Evolutionary conservation across 768 basidiomycete genomes (phyloP).

Genomic region (Mycena sanguinolenta): DNA sequence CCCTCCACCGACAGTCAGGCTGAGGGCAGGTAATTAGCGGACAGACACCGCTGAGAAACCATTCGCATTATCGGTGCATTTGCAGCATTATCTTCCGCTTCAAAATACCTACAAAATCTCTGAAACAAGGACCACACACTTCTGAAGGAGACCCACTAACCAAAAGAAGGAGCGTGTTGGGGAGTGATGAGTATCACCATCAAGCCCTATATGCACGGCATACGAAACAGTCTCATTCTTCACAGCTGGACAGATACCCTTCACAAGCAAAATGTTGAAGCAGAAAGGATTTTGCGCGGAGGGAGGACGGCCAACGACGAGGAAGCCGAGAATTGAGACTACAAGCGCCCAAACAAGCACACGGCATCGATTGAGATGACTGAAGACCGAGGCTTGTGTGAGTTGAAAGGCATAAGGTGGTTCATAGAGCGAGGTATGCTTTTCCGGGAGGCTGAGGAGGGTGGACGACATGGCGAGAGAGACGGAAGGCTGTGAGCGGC

Average conservation of each 20-base stretch:
- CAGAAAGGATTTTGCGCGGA: too few species aligned
- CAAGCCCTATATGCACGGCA: constrained; percentile 47
- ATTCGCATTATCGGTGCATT: constrained; percentile 46
- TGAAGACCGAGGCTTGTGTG: too few species aligned
- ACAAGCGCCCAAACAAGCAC: too few species aligned
- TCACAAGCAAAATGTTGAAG: too few species aligned
- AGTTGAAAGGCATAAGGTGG: too few species aligned
- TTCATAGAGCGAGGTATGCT: too few species aligned
- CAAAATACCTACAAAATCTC: constrained; percentile 46
- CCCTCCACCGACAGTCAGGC: constrained; percentile 50
- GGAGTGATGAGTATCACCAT: constrained; percentile 41
- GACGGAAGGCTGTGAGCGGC: too few species aligned
- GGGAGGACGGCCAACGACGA: too few species aligned
- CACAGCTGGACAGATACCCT: neutral
- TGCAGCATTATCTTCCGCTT: constrained; percentile 44
- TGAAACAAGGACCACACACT: neutral
- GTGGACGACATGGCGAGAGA: too few species aligned
- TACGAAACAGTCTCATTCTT: constrained; percentile 32
- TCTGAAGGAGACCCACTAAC: constrained; percentile 33
- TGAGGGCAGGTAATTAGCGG: neutral
- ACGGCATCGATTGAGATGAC: too few species aligned
- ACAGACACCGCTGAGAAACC: neutral
- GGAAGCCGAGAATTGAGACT: too few species aligned
- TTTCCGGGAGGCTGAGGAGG: too few species aligned
- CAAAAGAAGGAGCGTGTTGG: constrained; percentile 45